phyloP scores from a whole-genome alignment of 2,329 filamentous ascomycete genomes.

The Juglanconis oblonga region DNA sequence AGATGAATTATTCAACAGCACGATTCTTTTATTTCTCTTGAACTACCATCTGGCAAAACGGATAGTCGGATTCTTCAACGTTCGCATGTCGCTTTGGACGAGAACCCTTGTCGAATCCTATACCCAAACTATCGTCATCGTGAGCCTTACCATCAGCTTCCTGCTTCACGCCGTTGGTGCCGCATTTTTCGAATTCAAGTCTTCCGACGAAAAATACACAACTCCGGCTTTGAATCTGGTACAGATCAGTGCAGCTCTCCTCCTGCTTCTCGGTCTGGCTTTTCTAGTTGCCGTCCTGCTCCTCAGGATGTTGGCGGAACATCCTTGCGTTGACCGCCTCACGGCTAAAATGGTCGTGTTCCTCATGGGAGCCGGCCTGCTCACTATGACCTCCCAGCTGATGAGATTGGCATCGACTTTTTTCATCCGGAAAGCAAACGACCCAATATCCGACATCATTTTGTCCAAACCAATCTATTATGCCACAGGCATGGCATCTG shows the following conservation, averaged over 20 bases:
- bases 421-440: background rate
- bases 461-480: slow-evolving; percentile 5
- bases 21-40: slow-evolving; percentile 1
- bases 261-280: background rate
- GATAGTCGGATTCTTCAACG: background rate
- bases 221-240: background rate
- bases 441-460: background rate
- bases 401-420: slow-evolving; percentile 4
- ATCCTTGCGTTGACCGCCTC: background rate
- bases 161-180: background rate
- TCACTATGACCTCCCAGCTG: slow-evolving; percentile 4
- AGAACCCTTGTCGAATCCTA: background rate
- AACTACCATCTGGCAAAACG: slow-evolving; percentile 6
- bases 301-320: background rate
- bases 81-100: slow-evolving; percentile 5
- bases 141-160: background rate
- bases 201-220: background rate
- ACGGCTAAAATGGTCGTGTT: background rate
- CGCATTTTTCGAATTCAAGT: background rate
- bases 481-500: slow-evolving; percentile 2
- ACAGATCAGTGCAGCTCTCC: background rate
- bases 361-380: slow-evolving; percentile 1
- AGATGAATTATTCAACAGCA: background rate
- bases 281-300: background rate
- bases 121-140: background rate